Evolutionary conservation across 2,329 filamentous ascomycete species (phyloP), one percentile per base, ranked within the genome.

Genomic region (Cercospora janseana): DNA sequence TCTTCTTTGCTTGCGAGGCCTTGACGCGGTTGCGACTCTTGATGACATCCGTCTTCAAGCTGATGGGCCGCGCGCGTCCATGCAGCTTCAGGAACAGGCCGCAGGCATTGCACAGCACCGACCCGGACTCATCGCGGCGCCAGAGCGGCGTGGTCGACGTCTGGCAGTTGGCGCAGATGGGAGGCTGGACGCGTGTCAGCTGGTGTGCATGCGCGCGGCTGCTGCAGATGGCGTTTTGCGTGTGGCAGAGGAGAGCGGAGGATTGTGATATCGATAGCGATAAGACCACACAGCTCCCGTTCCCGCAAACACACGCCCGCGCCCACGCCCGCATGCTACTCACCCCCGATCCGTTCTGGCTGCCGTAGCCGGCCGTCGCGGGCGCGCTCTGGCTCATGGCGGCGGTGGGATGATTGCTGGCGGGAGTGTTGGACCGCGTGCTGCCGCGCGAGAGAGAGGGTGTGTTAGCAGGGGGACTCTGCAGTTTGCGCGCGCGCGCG

Each of bases 11-110:
- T 56, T 87, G 81, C 63, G 91, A 80, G 46, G 90, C 93, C 78
- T 97, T 97, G 62, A 97, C 92, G 59, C 93, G 85, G 73, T 98
- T 98, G 65, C 93, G 89, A 76, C 91, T 96, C 78, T 98, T 98
- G 76, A 98, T 98, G 61, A 97, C 92, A 76, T 98, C 93, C 41
- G 93, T 97, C 79, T 98, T 98, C 63, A 98, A 80, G 63, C 88
- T 95, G 69, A 95, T 96, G 61, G 93, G 93, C 49, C 93, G 85
- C 54, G 93, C 83, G 20, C 91, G 87, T 58, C 91, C 91, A 69
- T 98, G 93, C 61, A 98, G 80, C 79, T 98, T 98, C 65, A 97
- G 80, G 72, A 97, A 98, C 50, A 98, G 80, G 53, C 93, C 93
- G 72, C 93, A 98, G 65, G 93, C 93, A 74, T 98, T 98, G 83